Evolutionary conservation across 1,139 yeast genomes (phyloP), one percentile per base, ranked within the genome.

Genomic region (Meyerozyma athensensis): DNA sequence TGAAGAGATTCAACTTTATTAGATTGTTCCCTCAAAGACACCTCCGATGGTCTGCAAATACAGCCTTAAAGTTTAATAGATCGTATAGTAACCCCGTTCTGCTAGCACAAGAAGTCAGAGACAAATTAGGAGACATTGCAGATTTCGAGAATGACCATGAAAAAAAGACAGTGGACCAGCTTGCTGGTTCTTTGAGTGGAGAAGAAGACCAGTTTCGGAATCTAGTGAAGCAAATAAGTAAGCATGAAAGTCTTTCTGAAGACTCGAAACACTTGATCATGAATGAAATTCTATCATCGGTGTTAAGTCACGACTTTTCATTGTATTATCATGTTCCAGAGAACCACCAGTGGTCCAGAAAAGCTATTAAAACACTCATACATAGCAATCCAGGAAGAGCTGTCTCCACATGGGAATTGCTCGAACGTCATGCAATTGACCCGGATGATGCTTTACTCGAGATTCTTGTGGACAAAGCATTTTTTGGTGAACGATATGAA

Each of bases 371-470:
- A 30, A 18, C 45, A 33, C 26, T 49, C 37, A 56, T 70, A 12
- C 43, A 47, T 9, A 45, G 53, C 21, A 70, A 70, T 41, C 74
- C 74, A 0, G 74, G 72, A 14, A 48, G 76, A 40, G 74, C 65
- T 1, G 58, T 55, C 40, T 45, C 52, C 19, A 53, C 68, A 22
- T 54, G 60, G 55, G 72, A 68, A 14, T 48, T 70, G 30, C 57
- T 55, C 36, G 44, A 53, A 20, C 56, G 56, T 34, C 65, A 65
- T 36, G 46, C 45, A 26, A 38, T 33, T 2, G 36, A 41, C 7
- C 30, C 43, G 7, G 39, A 34, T 7, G 35, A 44, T 7, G 43
- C 41, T 14, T 34, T 20, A 14, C 26, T 13, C 26, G 26, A 19
- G 16, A 12, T 10, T 14, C 26, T 28, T 20, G 19, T 51, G 3